Evolutionary conservation across 805 yeast species (phyloP).

Genomic region (Komagataella phaffii): DNA sequence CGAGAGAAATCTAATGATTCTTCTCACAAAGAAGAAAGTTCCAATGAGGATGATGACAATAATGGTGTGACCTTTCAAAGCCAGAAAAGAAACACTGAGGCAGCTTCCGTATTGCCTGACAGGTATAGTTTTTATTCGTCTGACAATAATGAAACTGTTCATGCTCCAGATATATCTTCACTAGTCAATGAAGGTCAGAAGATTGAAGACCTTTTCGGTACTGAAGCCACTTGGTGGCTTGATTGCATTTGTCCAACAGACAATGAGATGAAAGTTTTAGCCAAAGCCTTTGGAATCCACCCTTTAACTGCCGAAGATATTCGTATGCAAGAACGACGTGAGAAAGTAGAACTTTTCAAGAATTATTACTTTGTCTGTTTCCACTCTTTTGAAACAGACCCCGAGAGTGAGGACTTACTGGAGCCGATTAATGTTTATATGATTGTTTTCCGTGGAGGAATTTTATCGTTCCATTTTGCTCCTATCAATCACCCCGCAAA

Average conservation of each 20-base stretch:
- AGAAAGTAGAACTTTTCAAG: conserved; percentile 86
- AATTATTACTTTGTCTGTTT: conserved; percentile 91
- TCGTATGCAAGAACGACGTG: conserved; percentile 92
- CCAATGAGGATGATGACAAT: conserved; percentile 1
- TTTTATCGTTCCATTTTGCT: conserved; percentile 55
- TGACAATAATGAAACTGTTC: conserved; percentile 75
- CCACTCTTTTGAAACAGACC: conserved; percentile 87
- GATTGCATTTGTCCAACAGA: conserved; percentile 93
- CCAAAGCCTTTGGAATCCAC: conserved; percentile 93
- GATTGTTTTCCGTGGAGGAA: conserved; percentile 58
- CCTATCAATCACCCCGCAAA: conserved; percentile 60
- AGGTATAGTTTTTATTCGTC: conserved; percentile 76
- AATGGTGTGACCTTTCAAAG: no score
- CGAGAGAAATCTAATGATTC: not conserved
- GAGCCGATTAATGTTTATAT: conserved; percentile 71
- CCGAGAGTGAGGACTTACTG: conserved; percentile 68
- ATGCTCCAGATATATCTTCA: conserved; percentile 78
- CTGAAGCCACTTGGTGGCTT: conserved; percentile 88
- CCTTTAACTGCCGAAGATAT: conserved; percentile 98
- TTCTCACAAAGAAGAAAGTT: not conserved
- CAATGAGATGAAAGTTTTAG: conserved; percentile 80
- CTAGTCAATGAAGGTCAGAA: conserved; percentile 52
- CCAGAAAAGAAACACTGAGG: no score
- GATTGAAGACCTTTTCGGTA: conserved; percentile 54
- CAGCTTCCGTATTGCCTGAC: conserved; percentile 52